These are phyloP conservation scores for Xanthoceras sorbifolium DNA, from an alignment of 345 rosid species.

Conservation along the genomic window DNA sequence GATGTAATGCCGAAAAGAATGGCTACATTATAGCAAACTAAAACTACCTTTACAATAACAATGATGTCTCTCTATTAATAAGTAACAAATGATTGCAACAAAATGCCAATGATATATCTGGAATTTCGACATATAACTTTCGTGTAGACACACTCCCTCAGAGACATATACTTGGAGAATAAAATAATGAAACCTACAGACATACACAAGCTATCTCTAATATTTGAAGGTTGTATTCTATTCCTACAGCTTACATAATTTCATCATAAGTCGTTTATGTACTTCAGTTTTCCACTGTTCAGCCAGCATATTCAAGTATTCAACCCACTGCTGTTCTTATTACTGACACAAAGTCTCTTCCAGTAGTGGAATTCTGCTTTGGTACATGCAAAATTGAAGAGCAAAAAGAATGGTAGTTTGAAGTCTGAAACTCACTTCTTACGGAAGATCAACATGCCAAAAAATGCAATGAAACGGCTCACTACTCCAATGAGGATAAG, in stretches of 20 bases:
- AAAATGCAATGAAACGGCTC: slow-evolving; percentile 57
- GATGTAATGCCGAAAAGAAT: background rate
- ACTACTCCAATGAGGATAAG: slow-evolving; percentile 53
- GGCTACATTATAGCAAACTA: background rate
- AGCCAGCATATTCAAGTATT: too few species aligned
- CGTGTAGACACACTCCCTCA: background rate
- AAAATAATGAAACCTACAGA: too few species aligned
- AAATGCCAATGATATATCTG: background rate
- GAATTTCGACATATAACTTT: background rate
- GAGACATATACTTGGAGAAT: background rate
- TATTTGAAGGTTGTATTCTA: background rate
- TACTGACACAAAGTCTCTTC: background rate
- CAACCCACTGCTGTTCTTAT: background rate
- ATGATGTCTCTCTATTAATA: background rate
- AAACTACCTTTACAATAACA: background rate
- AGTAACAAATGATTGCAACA: background rate
- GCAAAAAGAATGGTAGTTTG: background rate
- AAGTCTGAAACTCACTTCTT: slow-evolving; percentile 50
- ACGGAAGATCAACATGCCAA: slow-evolving; percentile 65
- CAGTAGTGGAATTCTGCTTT: background rate
- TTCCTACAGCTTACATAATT: background rate
- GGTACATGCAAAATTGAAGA: slow-evolving; percentile 2
- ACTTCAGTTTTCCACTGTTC: background rate
- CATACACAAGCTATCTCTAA: background rate
- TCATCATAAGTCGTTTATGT: background rate